A percentile compares a stretch with the other conserved stretches of the same genome.
These are phyloP conservation scores for Coelastrella sp. DNA, from an alignment of 139 green algal species.

Conservation along the genomic window DNA sequence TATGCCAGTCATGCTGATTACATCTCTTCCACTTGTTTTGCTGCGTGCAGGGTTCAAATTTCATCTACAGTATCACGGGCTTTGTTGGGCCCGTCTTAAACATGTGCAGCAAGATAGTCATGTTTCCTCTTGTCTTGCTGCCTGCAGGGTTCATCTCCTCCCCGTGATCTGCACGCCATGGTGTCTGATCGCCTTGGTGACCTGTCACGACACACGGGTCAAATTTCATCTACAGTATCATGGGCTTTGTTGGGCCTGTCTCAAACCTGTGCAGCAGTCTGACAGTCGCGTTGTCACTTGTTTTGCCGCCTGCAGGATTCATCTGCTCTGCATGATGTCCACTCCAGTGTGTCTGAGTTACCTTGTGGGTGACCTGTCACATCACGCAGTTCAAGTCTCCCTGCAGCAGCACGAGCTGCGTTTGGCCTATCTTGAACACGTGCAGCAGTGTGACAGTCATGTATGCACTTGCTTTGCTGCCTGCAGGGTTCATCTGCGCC, in stretches of 20 bases:
- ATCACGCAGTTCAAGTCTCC: slow-evolving; percentile 52
- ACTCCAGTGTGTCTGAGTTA: slow-evolving; percentile 72
- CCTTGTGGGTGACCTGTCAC: slow-evolving; percentile 77
- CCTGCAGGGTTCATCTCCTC: slow-evolving; percentile 27
- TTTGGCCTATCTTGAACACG: no score
- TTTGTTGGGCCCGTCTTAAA: no score
- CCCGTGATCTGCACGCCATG: slow-evolving; percentile 45
- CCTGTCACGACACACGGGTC: slow-evolving; percentile 60
- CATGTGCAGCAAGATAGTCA: no score
- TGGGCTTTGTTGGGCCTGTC: no score
- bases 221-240: no score
- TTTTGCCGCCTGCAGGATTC: slow-evolving; percentile 21
- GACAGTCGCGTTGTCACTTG: no score
- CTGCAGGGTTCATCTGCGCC: slow-evolving; percentile 30
- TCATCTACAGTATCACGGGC: no score
- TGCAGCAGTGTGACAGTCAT: no score
- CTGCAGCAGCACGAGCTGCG: neutral
- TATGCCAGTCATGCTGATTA: neutral
- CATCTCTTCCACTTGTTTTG: neutral
- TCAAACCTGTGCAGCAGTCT: no score
- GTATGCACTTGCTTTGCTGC: neutral
- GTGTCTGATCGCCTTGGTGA: slow-evolving; percentile 86
- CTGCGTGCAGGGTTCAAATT: no score
- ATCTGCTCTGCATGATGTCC: slow-evolving; percentile 2
- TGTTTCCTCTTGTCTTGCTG: neutral